Evolutionary conservation across 2,329 filamentous ascomycete genomes (phyloP), one percentile per base, ranked within the genome.

Genomic region (Whalleya microplaca): DNA sequence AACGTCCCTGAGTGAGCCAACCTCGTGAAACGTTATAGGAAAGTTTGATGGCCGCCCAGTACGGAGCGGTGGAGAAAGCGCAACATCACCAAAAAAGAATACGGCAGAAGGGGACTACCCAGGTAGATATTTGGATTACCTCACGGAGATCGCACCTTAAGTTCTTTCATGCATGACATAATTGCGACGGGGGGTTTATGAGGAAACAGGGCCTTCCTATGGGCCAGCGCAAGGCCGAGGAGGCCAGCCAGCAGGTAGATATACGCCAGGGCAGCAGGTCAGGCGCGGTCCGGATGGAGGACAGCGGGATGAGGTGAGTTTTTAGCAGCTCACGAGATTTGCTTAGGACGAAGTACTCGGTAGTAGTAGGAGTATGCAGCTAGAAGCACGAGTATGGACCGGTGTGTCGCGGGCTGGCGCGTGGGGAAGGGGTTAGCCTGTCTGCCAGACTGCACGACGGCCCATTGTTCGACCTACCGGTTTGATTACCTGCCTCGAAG

Each of bases 111-210:
- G 50, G 50, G 23, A n/a, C 49, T 42, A 51, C 53, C 57, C 40
- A 57, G 56, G 62, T 57, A 63, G 48, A 64, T 63, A 63, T 62
- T 58, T 51, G 60, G 58, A 62, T 61, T 58, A 48, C 63, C 56
- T 56, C 53, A 61, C 53, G 70, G 68, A 62, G 68, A 73, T 73
- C 69, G 64, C 64, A 61, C 64, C 65, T 69, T 68, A 57, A 65
- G 64, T 69, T 69, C 71, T 72, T 37, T 72, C 62, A 64, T 68
- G 75, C 76, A 77, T 78, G 76, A 76, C 75, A 78, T 78, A 78
- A 78, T 77, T 76, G 61, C 64, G 58, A 64, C 62, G 56, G 64
- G 64, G 68, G 63, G 63, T 48, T 52, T 51, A 9, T 45, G 62
- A 48, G 58, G 51, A 57, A 53, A 48, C 46, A 59, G 55, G 56